Conservation (phyloP, 495 filamentous ascomycete genomes). For the Aspergillus sparsus region DNA sequence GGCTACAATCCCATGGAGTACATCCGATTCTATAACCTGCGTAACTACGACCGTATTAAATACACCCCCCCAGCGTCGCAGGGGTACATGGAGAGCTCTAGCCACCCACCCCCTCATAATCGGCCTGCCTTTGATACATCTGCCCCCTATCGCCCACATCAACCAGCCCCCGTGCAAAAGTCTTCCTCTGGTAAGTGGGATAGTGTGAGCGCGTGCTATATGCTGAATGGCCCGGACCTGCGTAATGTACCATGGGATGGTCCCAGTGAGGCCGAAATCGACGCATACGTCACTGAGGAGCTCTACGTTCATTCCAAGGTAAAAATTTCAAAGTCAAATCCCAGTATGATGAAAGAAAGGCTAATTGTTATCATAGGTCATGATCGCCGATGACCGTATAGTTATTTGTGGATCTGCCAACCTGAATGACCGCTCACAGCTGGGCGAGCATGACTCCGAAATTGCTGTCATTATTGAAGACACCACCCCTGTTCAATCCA, state of each 20-base stretch:
- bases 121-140: slow-evolving; percentile 44
- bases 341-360: too few relatives aligned
- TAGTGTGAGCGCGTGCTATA: slow-evolving; percentile 78
- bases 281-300: slow-evolving; percentile 89
- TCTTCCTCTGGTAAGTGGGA: slow-evolving; percentile 61
- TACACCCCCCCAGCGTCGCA: slow-evolving; percentile 63
- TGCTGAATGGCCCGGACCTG: slow-evolving; percentile 77
- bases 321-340: slow-evolving; percentile 14
- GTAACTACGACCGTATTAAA: slow-evolving; percentile 92
- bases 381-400: slow-evolving; percentile 87
- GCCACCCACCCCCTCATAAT: slow-evolving; percentile 40
- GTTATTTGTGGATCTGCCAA: slow-evolving; percentile 94
- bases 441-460: slow-evolving; percentile 83
- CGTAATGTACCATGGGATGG: slow-evolving; percentile 75
- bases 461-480: slow-evolving; percentile 84
- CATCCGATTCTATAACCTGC: slow-evolving; percentile 93
- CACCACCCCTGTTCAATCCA: slow-evolving; percentile 63
- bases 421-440: slow-evolving; percentile 90
- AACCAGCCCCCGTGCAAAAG: slow-evolving; percentile 57
- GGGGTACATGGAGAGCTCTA: slow-evolving; percentile 39
- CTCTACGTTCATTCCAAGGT: slow-evolving; percentile 93
- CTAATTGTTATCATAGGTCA: slow-evolving; percentile 52
- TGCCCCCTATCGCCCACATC: slow-evolving; percentile 62
- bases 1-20: slow-evolving; percentile 77
- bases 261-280: slow-evolving; percentile 69